Evolutionary conservation across 164 flowering plant genomes (phyloP).

Genomic region (Litsea cubeba): DNA sequence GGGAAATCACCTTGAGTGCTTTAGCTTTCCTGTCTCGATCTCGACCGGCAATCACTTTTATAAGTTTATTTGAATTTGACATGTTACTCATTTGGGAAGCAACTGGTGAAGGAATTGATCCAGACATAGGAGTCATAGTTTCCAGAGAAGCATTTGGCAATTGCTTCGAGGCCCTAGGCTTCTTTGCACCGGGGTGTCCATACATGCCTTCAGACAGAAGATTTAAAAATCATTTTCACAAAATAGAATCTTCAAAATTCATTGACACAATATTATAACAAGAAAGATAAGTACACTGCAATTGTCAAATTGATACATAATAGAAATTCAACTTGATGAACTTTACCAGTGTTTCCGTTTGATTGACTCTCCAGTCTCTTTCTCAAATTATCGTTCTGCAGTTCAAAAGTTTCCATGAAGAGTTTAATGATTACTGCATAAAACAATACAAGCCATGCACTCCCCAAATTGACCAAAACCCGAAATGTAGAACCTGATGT

Average conservation of each 20-base stretch:
- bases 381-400: conserved; percentile 61
- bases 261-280: background rate
- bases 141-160: conserved; percentile 55
- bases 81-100: conserved; percentile 74
- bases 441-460: background rate
- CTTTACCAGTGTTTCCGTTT: conserved; percentile 64
- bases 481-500: background rate
- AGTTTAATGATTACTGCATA: background rate
- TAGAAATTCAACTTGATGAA: conserved; percentile 1
- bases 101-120: conserved; percentile 80
- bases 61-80: background rate
- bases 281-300: background rate
- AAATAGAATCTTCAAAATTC: no score
- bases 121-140: conserved; percentile 36
- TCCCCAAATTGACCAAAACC: background rate
- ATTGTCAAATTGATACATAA: background rate
- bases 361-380: conserved; percentile 59
- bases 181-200: conserved; percentile 60
- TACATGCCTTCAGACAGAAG: conserved; percentile 39
- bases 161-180: conserved; percentile 63
- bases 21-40: background rate
- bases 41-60: background rate
- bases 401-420: conserved; percentile 1
- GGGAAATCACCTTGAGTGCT: background rate
- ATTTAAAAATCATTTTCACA: conserved; percentile 1